A percentile compares a stretch with the other conserved stretches of the same genome.
Evolutionary conservation across 2,329 filamentous ascomycete species (phyloP).

Genomic region (Cercospora sojina): DNA sequence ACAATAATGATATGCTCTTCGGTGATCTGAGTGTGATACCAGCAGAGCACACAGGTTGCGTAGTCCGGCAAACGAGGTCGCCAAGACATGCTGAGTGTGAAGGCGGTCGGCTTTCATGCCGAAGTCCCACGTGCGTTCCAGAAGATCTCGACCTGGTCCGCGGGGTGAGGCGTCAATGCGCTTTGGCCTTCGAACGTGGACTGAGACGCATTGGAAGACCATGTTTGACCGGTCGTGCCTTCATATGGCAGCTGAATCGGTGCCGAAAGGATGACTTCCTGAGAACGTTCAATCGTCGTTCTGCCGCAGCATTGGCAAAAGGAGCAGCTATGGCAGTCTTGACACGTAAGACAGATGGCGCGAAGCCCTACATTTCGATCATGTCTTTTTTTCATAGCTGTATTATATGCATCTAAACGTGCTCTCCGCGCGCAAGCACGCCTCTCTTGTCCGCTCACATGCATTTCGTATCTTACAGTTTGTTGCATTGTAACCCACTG

Average conservation of each 20-base stretch:
- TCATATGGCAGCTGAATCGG: too few relatives aligned
- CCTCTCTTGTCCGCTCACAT: conserved; percentile 12
- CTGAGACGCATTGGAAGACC: neutral
- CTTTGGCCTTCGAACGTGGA: neutral
- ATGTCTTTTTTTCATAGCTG: neutral
- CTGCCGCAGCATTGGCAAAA: too few relatives aligned
- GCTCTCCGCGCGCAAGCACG: conserved; percentile 6
- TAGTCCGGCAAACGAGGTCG: neutral
- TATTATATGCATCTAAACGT: conserved; percentile 12
- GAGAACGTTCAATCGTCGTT: too few relatives aligned
- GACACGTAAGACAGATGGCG: neutral
- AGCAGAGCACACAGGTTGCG: neutral
- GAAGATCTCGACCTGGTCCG: neutral
- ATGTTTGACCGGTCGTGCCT: neutral
- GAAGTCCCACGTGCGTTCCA: neutral
- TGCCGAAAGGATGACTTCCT: too few relatives aligned
- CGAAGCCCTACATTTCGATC: neutral
- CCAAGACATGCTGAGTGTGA: neutral
- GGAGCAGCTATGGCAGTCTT: too few relatives aligned
- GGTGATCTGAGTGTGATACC: neutral
- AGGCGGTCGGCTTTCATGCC: neutral
- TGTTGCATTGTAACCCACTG: neutral
- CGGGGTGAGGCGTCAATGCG: neutral
- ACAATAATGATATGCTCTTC: neutral
- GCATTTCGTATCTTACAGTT: conserved; percentile 15